A percentile compares a stretch with the other conserved stretches of the same genome.
phyloP scores from a whole-genome alignment of 2,329 filamentous ascomycete genomes.

The Paecilomyces fulvus region DNA sequence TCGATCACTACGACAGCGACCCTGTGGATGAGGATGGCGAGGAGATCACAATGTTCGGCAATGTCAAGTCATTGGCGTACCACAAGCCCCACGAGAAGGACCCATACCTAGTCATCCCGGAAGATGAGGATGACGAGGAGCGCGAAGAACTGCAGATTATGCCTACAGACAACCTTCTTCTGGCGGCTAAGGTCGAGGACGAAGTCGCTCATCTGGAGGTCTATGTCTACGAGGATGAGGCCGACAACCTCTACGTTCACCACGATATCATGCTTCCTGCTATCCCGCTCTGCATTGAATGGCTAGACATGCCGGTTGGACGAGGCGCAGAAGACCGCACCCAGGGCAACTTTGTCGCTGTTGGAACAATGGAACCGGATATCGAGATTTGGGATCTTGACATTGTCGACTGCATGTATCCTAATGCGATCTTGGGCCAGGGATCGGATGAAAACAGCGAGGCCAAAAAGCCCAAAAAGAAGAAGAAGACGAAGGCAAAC shows the following conservation, averaged over 20 bases:
- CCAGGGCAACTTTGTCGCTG: conserved; percentile 82
- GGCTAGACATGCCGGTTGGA: conserved; percentile 85
- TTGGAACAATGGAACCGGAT: conserved; percentile 96
- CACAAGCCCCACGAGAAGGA: conserved; percentile 92
- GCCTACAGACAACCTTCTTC: conserved; percentile 81
- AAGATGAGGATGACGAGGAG: conserved; percentile 76
- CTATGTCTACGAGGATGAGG: conserved; percentile 92
- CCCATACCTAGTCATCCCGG: conserved; percentile 86
- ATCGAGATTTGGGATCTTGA: conserved; percentile 99
- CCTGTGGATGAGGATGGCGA: conserved; percentile 58
- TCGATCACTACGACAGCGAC: conserved; percentile 92
- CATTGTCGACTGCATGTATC: conserved; percentile 94
- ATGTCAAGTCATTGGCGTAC: conserved; percentile 86
- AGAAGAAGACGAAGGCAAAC: conserved; percentile 89
- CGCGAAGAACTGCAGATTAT: conserved; percentile 89
- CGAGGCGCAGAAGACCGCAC: conserved; percentile 57
- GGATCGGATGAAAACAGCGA: conserved; percentile 38
- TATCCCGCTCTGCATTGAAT: conserved; percentile 91
- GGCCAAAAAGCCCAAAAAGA: conserved; percentile 67
- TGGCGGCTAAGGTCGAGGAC: conserved; percentile 91
- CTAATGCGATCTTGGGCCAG: conserved; percentile 88
- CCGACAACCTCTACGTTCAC: conserved; percentile 96
- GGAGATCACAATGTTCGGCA: conserved; percentile 86
- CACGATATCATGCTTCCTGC: conserved; percentile 99
- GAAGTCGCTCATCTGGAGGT: conserved; percentile 94